phyloP scores from a whole-genome alignment of 2,329 filamentous ascomycete genomes.

The Ceratocystis papillata region DNA sequence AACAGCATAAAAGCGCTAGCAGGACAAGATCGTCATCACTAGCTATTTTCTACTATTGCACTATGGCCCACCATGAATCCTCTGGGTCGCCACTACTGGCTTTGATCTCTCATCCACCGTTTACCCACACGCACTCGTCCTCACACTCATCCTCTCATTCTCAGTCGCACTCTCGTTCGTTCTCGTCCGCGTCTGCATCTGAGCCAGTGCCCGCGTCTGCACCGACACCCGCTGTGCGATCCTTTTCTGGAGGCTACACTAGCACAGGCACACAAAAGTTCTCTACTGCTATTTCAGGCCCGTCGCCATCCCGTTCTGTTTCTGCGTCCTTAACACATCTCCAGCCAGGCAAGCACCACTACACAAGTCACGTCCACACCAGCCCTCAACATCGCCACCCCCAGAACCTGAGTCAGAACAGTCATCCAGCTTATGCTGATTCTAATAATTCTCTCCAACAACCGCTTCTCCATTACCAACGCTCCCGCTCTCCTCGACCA shows the following conservation, averaged over 20 bases:
- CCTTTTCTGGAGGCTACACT: conserved; percentile 8
- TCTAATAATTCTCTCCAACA: conserved; percentile 30
- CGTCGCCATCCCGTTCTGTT: conserved; percentile 12
- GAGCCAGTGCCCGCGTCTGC: not conserved
- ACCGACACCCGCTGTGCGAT: conserved; percentile 1
- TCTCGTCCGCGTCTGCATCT: conserved; percentile 1
- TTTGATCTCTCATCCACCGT: conserved; percentile 33
- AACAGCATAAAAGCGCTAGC: not conserved
- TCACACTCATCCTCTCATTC: conserved; percentile 10
- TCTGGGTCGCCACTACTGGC: conserved; percentile 14
- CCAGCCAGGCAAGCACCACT: not conserved
- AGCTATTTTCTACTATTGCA: not conserved
- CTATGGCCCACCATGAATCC: conserved; percentile 19
- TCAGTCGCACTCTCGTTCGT: not conserved
- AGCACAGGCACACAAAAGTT: conserved; percentile 9
- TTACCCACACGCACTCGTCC: conserved; percentile 30
- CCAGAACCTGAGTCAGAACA: conserved; percentile 3
- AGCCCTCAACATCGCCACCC: conserved; percentile 6
- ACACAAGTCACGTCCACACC: conserved; percentile 2
- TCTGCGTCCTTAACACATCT: conserved; percentile 14
- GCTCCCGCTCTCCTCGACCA: conserved; percentile 28
- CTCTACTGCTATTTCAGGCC: conserved; percentile 3
- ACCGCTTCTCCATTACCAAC: conserved; percentile 32
- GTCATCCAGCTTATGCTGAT: conserved; percentile 24
- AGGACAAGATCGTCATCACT: not conserved